phyloP scores from a whole-genome alignment of 2,329 filamentous ascomycete species.

The Aureobasidium sp. region DNA sequence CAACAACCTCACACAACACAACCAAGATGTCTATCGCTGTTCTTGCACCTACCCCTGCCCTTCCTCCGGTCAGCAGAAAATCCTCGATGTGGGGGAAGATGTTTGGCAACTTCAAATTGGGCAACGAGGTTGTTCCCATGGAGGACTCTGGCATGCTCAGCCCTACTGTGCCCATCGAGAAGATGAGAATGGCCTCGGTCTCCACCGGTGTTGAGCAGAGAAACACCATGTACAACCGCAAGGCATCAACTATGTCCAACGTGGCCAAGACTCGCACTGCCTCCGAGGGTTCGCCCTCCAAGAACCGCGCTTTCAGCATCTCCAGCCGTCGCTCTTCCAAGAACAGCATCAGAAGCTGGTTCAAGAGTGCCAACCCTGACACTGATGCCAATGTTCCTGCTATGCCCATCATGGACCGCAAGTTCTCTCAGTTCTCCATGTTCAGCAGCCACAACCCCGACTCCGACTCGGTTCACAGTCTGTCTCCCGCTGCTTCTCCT shows the following conservation, averaged over 20 bases:
- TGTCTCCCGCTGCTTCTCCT: conserved; percentile 12
- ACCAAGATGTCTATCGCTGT: conserved; percentile 17
- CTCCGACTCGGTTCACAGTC: neutral
- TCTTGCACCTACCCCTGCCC: conserved; percentile 17
- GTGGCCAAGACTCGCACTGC: conserved; percentile 1
- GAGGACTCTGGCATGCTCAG: conserved; percentile 4
- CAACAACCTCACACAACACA: conserved; percentile 11
- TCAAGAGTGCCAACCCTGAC: conserved; percentile 20
- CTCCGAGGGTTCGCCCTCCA: conserved; percentile 5
- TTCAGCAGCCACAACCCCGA: conserved; percentile 20
- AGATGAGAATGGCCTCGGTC: neutral
- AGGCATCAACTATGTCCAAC: neutral
- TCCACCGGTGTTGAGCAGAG: conserved; percentile 13
- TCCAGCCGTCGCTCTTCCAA: conserved; percentile 19
- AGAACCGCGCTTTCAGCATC: conserved; percentile 15
- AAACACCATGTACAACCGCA: conserved; percentile 11
- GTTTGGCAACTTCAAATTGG: conserved; percentile 18
- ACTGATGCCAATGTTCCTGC: conserved; percentile 14
- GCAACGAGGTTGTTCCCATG: conserved; percentile 4
- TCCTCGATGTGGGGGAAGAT: conserved; percentile 18
- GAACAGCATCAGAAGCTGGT: conserved; percentile 19
- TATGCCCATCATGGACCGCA: conserved; percentile 19
- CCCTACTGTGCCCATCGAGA: neutral
- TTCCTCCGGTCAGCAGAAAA: conserved; percentile 11
- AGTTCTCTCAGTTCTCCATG: conserved; percentile 18